phyloP scores from a whole-genome alignment of 2,329 filamentous ascomycete species.

The Rhynchosporium graminicola region DNA sequence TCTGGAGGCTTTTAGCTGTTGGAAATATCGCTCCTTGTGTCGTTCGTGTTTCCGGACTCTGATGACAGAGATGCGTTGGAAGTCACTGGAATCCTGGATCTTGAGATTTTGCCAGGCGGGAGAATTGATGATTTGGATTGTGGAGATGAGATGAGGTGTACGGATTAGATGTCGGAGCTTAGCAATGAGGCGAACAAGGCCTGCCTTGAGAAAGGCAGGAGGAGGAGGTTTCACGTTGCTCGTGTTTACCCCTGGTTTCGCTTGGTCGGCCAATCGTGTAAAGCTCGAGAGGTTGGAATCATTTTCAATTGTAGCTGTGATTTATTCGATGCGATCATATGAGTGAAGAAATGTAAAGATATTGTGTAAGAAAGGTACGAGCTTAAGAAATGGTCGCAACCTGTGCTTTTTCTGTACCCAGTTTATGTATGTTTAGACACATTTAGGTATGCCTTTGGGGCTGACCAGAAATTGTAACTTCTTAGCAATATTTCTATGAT shows the following conservation, averaged over 20 bases:
- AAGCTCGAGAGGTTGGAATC: neutral
- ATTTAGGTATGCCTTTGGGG: too few relatives aligned
- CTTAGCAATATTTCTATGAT: too few relatives aligned
- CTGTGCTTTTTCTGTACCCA: too few relatives aligned
- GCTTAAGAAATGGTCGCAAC: too few relatives aligned
- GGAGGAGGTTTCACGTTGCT: neutral
- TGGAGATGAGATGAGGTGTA: neutral
- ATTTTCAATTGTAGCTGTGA: too few relatives aligned
- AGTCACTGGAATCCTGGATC: too few relatives aligned
- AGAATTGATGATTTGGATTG: neutral
- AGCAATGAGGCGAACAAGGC: neutral
- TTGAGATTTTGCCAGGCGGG: neutral
- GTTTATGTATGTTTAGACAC: too few relatives aligned
- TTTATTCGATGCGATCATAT: too few relatives aligned
- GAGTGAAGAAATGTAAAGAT: too few relatives aligned
- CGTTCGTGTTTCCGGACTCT: conserved; percentile 9
- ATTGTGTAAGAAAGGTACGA: too few relatives aligned
- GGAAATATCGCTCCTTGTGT: neutral
- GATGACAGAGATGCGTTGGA: neutral
- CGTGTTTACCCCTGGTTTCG: neutral
- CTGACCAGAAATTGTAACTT: too few relatives aligned
- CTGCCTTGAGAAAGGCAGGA: neutral
- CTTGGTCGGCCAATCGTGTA: neutral
- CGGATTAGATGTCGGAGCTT: neutral
- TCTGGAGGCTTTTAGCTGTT: neutral